Evolutionary conservation across 225 moss, liverwort and hornwort species (phyloP).

Genomic region (Thuidium tamariscinum): DNA sequence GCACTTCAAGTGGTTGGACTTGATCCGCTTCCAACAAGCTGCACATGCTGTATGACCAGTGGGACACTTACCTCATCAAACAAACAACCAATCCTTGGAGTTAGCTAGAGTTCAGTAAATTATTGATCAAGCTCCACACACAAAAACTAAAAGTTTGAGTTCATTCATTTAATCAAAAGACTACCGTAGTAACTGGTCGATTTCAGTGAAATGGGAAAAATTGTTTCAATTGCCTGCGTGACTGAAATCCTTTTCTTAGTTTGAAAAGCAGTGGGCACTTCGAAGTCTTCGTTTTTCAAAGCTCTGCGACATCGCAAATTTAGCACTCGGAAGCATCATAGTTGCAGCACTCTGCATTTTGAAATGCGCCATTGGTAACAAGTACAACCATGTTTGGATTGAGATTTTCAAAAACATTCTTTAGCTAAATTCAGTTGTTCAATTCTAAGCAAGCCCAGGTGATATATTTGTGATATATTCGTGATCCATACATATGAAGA

Average conservation of each 20-base stretch:
- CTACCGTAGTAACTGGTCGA: not conserved
- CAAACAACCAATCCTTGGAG: not conserved
- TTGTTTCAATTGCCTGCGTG: not conserved
- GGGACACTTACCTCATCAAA: not conserved
- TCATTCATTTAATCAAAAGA: not conserved
- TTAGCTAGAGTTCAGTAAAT: not conserved
- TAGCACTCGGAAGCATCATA: not conserved
- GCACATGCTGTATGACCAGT: not conserved
- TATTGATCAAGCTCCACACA: too few relatives aligned
- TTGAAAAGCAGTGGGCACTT: not conserved
- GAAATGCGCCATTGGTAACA: not conserved
- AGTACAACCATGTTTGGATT: not conserved
- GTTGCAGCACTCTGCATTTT: not conserved
- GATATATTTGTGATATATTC: not conserved
- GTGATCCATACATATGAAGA: not conserved
- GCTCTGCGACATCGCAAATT: not conserved
- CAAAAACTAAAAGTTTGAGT: not conserved
- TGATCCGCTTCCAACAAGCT: not conserved
- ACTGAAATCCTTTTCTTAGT: not conserved
- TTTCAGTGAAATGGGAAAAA: not conserved
- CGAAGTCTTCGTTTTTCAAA: not conserved
- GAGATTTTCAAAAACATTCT: not conserved
- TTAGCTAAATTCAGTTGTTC: not conserved
- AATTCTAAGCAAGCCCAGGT: not conserved
- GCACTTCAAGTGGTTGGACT: not conserved